phyloP scores from a whole-genome alignment of 2,329 filamentous ascomycete genomes.

The Aspergillus cejpii region DNA sequence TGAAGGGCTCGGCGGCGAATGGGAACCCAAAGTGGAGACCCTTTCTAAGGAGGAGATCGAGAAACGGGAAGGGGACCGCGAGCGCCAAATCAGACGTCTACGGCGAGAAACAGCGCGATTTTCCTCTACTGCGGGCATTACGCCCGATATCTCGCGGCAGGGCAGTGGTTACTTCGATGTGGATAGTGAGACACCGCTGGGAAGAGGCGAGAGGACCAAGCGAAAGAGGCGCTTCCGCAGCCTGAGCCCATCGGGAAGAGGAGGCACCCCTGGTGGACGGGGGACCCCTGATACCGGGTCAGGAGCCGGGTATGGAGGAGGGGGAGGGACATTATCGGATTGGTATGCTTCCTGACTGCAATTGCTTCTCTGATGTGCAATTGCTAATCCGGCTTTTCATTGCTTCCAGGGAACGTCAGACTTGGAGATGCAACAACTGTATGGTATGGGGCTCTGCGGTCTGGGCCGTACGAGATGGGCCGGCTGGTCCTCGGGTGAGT shows the following conservation, averaged over 20 bases:
- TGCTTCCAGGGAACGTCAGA: slow-evolving; percentile 58
- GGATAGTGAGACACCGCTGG: slow-evolving; percentile 70
- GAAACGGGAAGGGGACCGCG: slow-evolving; percentile 88
- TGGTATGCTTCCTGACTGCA: slow-evolving; percentile 32
- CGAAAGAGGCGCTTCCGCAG: slow-evolving; percentile 91
- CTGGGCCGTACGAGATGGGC: slow-evolving; percentile 92
- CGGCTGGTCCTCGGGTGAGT: slow-evolving; percentile 71
- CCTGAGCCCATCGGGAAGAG: slow-evolving; percentile 68
- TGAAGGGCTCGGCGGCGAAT: slow-evolving; percentile 75
- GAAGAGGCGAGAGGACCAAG: slow-evolving; percentile 84
- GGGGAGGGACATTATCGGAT: slow-evolving; percentile 59
- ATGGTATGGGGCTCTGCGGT: slow-evolving; percentile 80
- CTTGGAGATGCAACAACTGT: slow-evolving; percentile 86
- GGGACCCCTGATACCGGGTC: slow-evolving; percentile 67
- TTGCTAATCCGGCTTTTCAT: slow-evolving; percentile 6
- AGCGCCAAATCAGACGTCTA: slow-evolving; percentile 79
- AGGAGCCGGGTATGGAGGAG: slow-evolving; percentile 63
- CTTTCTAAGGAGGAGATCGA: slow-evolving; percentile 95
- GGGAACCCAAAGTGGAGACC: slow-evolving; percentile 74
- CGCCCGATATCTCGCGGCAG: slow-evolving; percentile 62
- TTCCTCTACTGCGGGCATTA: slow-evolving; percentile 75
- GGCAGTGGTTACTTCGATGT: slow-evolving; percentile 55
- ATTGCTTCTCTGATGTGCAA: background rate
- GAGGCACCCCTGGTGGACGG: slow-evolving; percentile 60
- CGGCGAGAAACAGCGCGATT: slow-evolving; percentile 88